Conservation (phyloP, 306 rosid genomes). For the Corylus avellana region DNA sequence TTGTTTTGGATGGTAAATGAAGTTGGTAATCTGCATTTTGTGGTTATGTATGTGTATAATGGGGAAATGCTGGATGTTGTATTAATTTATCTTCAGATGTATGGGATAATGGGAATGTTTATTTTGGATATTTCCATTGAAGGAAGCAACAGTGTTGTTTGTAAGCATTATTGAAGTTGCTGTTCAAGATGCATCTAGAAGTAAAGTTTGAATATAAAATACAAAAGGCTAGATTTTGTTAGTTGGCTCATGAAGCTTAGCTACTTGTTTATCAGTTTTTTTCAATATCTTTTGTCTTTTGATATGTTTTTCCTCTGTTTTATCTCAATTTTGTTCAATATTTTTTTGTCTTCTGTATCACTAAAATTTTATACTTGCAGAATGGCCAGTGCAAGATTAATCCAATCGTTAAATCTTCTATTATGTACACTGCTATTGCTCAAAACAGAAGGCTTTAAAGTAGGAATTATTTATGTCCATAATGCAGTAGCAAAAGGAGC, state of each 20-base stretch:
- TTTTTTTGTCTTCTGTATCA: conserved; percentile 14
- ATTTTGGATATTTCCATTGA: conserved; percentile 22
- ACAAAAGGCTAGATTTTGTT: too few relatives aligned
- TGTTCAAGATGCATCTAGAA: not conserved
- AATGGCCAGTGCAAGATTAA: conserved; percentile 50
- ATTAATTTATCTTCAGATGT: not conserved
- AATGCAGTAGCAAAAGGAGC: conserved; percentile 83
- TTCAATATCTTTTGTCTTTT: not conserved
- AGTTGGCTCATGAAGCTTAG: not conserved
- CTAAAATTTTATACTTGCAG: conserved; percentile 43
- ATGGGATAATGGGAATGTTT: not conserved
- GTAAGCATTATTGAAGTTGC: conserved; percentile 11
- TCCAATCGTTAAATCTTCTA: conserved; percentile 50
- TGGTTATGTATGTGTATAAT: not conserved
- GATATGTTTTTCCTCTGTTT: not conserved
- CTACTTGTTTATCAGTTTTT: not conserved
- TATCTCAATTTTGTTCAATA: conserved; percentile 13
- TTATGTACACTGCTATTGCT: conserved; percentile 42
- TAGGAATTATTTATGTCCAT: conserved; percentile 63
- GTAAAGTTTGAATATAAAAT: not conserved
- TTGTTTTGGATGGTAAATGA: not conserved
- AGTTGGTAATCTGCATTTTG: not conserved
- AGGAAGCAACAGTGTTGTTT: conserved; percentile 13
- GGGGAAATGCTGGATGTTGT: conserved; percentile 6
- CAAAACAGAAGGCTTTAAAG: conserved; percentile 50